These are phyloP conservation scores for Neurospora sp. DNA, from an alignment of 495 filamentous ascomycete genomes.

Conservation along the genomic window DNA sequence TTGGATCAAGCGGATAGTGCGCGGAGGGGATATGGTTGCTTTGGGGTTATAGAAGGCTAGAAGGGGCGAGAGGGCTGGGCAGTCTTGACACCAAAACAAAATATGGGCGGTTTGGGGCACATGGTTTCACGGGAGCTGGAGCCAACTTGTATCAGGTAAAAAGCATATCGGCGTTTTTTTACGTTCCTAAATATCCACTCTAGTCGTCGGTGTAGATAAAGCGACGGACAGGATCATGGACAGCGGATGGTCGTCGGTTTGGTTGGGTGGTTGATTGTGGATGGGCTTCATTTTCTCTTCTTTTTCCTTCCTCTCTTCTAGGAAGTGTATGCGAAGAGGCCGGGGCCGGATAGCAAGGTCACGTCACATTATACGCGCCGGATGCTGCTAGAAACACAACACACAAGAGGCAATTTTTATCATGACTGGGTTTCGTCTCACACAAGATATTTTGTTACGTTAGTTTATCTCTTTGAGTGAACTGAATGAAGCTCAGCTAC, in stretches of 20 bases:
- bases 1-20: neutral
- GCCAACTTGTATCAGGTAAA: neutral
- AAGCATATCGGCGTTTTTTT: neutral
- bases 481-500: too few species aligned
- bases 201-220: neutral
- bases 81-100: neutral
- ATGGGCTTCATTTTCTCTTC: neutral
- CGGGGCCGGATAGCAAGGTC: neutral
- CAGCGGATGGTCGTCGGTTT: neutral
- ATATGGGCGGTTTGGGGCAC: neutral
- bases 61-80: neutral
- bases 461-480: too few species aligned
- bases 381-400: neutral
- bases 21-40: neutral
- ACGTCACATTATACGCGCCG: neutral
- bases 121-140: neutral
- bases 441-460: too few species aligned
- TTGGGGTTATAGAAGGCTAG: neutral
- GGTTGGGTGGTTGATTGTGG: neutral
- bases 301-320: neutral
- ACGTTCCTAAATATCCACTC: neutral
- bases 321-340: neutral
- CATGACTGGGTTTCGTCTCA: neutral
- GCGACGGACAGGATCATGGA: neutral
- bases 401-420: neutral